Evolutionary conservation across 1,284 basidiomycete genomes (phyloP).

Genomic region (Hymenochaete sp.): DNA sequence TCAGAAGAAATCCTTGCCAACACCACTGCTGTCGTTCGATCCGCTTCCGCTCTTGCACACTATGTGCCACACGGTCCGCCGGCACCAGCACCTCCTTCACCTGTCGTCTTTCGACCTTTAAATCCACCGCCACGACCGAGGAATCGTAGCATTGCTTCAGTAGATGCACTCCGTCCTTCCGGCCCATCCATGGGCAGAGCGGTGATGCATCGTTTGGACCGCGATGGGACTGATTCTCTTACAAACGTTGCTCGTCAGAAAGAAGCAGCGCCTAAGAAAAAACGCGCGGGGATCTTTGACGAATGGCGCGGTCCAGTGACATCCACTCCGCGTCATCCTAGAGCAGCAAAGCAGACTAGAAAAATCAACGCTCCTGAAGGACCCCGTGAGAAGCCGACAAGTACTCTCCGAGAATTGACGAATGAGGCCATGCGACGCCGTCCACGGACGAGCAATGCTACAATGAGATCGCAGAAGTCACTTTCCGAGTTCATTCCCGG

Average conservation of each 20-base stretch:
- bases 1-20: no score
- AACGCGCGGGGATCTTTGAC: background rate
- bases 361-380: no score
- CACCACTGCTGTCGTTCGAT: no score
- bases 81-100: slow-evolving; percentile 2
- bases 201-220: background rate
- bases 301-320: background rate
- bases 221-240: background rate
- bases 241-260: background rate
- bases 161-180: background rate
- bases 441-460: no score
- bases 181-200: background rate
- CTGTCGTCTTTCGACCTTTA: slow-evolving; percentile 1
- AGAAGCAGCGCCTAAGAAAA: background rate
- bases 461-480: no score
- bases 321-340: slow-evolving; percentile 1
- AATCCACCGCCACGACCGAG: slow-evolving; percentile 4
- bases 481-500: no score
- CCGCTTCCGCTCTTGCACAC: no score
- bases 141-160: slow-evolving; percentile 5
- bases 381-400: no score
- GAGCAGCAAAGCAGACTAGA: background rate
- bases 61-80: background rate
- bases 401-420: slow-evolving; percentile 8
- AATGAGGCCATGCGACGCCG: no score